These are phyloP conservation scores for Aspergillus alliaceus DNA, from an alignment of 2,329 filamentous ascomycete genomes.

Conservation along the genomic window DNA sequence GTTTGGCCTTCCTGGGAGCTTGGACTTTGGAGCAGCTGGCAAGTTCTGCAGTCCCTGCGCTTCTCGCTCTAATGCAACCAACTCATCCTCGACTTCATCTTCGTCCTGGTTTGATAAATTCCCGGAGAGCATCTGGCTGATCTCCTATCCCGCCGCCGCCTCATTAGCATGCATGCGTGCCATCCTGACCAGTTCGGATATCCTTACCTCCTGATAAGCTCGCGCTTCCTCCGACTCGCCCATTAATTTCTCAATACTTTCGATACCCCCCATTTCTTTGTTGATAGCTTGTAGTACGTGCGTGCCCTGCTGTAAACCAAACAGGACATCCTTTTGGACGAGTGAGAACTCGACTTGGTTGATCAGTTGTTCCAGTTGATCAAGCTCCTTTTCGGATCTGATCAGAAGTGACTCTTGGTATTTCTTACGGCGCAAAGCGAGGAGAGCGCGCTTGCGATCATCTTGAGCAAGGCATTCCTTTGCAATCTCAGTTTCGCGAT, in stretches of 20 bases:
- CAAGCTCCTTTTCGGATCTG: constrained; percentile 92
- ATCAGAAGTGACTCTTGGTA: constrained; percentile 88
- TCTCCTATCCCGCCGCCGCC: constrained; percentile 60
- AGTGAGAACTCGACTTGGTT: constrained; percentile 91
- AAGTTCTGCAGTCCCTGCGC: constrained; percentile 40
- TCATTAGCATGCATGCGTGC: constrained; percentile 4
- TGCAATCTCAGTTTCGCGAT: constrained; percentile 83
- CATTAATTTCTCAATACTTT: constrained; percentile 92
- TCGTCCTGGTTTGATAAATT: constrained; percentile 93
- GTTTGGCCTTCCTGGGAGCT: constrained; percentile 26
- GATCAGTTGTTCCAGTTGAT: constrained; percentile 85
- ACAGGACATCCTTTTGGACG: constrained; percentile 95
- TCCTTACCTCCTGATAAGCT: constrained; percentile 79
- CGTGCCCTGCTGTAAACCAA: constrained; percentile 88
- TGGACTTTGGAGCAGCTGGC: constrained; percentile 40
- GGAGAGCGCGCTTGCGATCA: constrained; percentile 77
- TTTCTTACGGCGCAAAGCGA: constrained; percentile 91
- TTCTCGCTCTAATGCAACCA: constrained; percentile 75
- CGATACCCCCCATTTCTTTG: constrained; percentile 91
- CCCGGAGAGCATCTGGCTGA: constrained; percentile 85
- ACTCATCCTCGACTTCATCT: constrained; percentile 94
- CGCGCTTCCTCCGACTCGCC: constrained; percentile 87
- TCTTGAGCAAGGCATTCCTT: constrained; percentile 75
- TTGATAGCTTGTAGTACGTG: constrained; percentile 88
- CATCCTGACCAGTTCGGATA: not conserved